These are phyloP conservation scores for Graphilbum ipis-grandicollis DNA, from an alignment of 2,329 filamentous ascomycete genomes.

Conservation along the genomic window DNA sequence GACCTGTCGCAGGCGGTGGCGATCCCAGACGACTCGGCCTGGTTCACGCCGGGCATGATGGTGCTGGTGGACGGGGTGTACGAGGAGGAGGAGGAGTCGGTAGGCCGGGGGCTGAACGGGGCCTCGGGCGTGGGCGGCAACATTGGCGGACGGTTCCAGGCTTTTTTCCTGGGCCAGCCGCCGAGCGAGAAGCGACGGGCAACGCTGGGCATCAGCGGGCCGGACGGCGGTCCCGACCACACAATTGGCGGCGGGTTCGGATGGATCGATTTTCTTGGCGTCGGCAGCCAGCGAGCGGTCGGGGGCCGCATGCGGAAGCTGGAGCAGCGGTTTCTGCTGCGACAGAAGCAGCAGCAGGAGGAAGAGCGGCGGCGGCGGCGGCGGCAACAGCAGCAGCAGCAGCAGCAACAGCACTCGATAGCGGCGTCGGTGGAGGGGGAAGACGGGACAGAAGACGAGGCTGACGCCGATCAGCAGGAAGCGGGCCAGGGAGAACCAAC, in stretches of 20 bases:
- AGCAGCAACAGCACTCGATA: too few species aligned
- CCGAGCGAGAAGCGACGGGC: constrained; percentile 71
- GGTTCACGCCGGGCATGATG: constrained; percentile 93
- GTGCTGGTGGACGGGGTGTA: constrained; percentile 92
- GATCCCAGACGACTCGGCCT: constrained; percentile 72
- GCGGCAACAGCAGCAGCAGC: constrained; percentile 10
- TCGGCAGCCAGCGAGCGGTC: constrained; percentile 74
- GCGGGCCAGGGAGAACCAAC: constrained; percentile 1
- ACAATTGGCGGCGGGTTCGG: constrained; percentile 71
- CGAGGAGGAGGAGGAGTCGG: constrained; percentile 69
- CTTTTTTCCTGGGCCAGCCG: constrained; percentile 79
- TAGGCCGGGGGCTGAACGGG: constrained; percentile 53
- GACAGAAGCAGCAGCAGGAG: constrained; percentile 10
- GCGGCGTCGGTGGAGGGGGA: too few species aligned
- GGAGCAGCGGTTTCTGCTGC: constrained; percentile 46
- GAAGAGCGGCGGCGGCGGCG: constrained; percentile 11
- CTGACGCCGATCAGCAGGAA: neutral
- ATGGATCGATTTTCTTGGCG: constrained; percentile 91
- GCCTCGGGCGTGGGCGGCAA: constrained; percentile 73
- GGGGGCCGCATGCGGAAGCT: constrained; percentile 71
- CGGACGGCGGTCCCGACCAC: constrained; percentile 37
- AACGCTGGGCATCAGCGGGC: constrained; percentile 55
- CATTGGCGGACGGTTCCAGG: constrained; percentile 82
- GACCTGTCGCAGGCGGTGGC: constrained; percentile 67
- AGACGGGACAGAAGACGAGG: neutral